Conservation (phyloP, 2,329 filamentous ascomycete species). For the Sordariomycetes sp. region DNA sequence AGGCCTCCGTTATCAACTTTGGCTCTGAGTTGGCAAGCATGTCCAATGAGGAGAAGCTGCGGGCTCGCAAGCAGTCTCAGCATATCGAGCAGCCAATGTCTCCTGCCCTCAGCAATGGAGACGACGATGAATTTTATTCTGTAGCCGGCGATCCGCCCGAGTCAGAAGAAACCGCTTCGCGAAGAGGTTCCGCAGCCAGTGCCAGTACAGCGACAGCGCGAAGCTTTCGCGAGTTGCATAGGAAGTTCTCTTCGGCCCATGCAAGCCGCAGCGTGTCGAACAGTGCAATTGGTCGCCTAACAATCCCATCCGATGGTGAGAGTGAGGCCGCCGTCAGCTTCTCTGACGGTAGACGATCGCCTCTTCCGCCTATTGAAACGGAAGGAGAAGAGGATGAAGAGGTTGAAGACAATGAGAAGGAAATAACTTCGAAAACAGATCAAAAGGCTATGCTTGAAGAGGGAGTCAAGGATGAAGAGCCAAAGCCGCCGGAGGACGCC, state of each 20-base stretch:
- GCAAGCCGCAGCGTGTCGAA: constrained; percentile 30
- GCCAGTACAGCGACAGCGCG: constrained; percentile 57
- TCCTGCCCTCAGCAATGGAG: constrained; percentile 20
- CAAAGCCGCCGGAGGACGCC: no score
- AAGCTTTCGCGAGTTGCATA: constrained; percentile 55
- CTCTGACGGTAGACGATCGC: constrained; percentile 48
- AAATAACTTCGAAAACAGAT: not conserved
- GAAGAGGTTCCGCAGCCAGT: constrained; percentile 54
- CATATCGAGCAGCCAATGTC: constrained; percentile 23
- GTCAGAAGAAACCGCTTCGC: constrained; percentile 32
- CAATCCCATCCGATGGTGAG: constrained; percentile 46
- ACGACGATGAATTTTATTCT: constrained; percentile 43
- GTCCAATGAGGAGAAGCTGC: constrained; percentile 62
- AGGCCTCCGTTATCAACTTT: constrained; percentile 95
- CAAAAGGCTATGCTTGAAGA: not conserved
- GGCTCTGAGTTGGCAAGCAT: constrained; percentile 81
- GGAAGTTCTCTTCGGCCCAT: constrained; percentile 48
- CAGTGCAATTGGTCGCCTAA: constrained; percentile 31
- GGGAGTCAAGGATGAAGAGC: not conserved
- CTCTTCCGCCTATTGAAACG: constrained; percentile 41
- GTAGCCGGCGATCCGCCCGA: constrained; percentile 34
- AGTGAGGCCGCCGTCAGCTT: constrained; percentile 52
- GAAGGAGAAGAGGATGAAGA: constrained; percentile 8
- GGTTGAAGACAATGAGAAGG: constrained; percentile 2
- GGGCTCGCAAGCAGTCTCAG: constrained; percentile 44